Base-by-base conservation (phyloP, 228 moss, liverwort and hornwort species). In the Sphagnum magellanicum region DNA sequence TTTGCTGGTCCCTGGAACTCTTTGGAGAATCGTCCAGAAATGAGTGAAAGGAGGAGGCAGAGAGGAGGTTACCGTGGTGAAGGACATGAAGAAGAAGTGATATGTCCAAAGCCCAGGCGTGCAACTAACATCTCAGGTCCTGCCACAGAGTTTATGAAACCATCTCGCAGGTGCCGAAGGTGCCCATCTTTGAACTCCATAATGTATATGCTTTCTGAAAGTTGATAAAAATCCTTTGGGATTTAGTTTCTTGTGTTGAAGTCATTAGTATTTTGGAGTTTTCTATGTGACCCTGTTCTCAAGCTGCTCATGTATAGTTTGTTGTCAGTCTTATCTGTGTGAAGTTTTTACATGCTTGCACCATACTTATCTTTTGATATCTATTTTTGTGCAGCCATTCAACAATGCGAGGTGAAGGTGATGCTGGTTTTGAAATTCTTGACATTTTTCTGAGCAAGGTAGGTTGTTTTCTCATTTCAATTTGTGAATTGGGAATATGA, bases 361-460 rank as follows among this genome's bases (percentile, higher is more conserved):
- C 32, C 32, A 32, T 32, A 32, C 32, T 32, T 32, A 32, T 32
- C 32, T 32, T 32, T 32, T 32, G 32, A 32, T 32, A 32, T 32
- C 32, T 32, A 32, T 32, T 2, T 32, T 32, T 49, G 12, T 83
- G 77, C 89, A 96, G 95, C 75, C 90, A 96, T 70, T 73, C 77
- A 14, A 0, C 91, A 63, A 89, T 84, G 8, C 76, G 95, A 67
- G 61, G 80, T 3, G 95, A 92, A 48, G 92, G 84, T 15, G 95
- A 96, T 71, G 92, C 95, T 11, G 91, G 84, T n/a, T 96, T 89
- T 16, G 95, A 96, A 80, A 86, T 96, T 58, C 87, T 96, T 60
- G 91, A 96, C 58, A 96, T 96, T 68, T 91, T 96, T 63, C 83
- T 91, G 53, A 96, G 91, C 79, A 87, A 91, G 90, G 95, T 96